These are phyloP conservation scores for Nissolia schottii DNA, from an alignment of 306 rosid species.

Conservation along the genomic window DNA sequence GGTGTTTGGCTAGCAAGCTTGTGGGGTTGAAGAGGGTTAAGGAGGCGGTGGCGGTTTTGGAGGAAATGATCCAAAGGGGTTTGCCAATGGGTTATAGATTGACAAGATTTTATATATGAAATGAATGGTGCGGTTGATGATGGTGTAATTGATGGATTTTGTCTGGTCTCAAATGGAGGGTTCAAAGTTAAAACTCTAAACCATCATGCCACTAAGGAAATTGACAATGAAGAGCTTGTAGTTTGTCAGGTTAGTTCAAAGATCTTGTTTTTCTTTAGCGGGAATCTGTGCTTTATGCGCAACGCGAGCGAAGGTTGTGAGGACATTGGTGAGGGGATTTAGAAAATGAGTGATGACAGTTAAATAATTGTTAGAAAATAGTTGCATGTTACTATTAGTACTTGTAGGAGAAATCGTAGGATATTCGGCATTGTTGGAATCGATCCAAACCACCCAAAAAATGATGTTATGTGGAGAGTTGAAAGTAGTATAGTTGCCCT, in stretches of 20 bases:
- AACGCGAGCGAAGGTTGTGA: neutral
- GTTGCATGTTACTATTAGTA: neutral
- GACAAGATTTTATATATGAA: constrained; percentile 19
- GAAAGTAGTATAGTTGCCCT: no score
- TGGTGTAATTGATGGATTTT: no score
- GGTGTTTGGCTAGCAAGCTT: constrained; percentile 43
- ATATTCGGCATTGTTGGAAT: neutral
- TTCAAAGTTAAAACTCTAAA: no score
- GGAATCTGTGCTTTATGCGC: neutral
- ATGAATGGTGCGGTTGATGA: neutral
- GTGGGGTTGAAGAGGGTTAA: constrained; percentile 22
- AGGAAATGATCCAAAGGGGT: constrained; percentile 43
- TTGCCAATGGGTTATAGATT: constrained; percentile 32
- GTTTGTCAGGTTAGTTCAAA: no score
- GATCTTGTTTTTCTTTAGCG: neutral
- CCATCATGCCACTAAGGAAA: no score
- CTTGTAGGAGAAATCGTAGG: neutral
- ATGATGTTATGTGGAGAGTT: no score
- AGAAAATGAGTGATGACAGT: no score
- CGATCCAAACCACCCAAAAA: neutral
- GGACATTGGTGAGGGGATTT: neutral
- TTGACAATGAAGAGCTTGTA: no score
- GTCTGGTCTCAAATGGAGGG: no score
- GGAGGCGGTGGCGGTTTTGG: constrained; percentile 39
- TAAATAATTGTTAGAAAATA: no score